Evolutionary conservation across 2,329 filamentous ascomycete species (phyloP).

Genomic region (Neonectria magnoliae): DNA sequence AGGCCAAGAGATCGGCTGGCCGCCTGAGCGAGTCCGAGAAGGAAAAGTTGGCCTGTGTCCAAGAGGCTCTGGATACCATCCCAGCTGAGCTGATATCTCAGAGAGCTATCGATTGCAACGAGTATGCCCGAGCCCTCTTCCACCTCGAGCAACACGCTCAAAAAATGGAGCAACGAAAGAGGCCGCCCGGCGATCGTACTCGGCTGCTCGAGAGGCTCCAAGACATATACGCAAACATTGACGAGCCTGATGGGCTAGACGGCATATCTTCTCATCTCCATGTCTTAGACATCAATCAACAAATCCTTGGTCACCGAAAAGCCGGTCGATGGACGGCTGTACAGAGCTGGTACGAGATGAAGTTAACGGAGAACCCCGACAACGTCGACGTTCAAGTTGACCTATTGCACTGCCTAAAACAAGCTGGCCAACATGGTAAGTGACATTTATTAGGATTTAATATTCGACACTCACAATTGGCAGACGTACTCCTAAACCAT

Average conservation of each 20-base stretch:
- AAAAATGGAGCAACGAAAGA: constrained; percentile 56
- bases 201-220: constrained; percentile 82
- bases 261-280: constrained; percentile 90
- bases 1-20: constrained; percentile 67
- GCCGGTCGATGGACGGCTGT: constrained; percentile 93
- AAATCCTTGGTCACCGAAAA: constrained; percentile 91
- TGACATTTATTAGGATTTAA: constrained; percentile 49
- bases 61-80: constrained; percentile 67
- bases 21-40: constrained; percentile 53
- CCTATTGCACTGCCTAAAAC: constrained; percentile 86
- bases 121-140: constrained; percentile 90
- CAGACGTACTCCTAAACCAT: constrained; percentile 87
- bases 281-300: constrained; percentile 90
- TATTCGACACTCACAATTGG: constrained; percentile 33
- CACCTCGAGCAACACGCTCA: constrained; percentile 92
- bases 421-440: constrained; percentile 93
- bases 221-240: constrained; percentile 95
- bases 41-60: constrained; percentile 60
- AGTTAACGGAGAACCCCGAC: constrained; percentile 80
- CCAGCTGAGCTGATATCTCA: constrained; percentile 79
- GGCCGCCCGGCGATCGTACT: constrained; percentile 64
- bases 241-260: constrained; percentile 96
- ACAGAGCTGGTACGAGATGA: constrained; percentile 97
- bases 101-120: constrained; percentile 91
- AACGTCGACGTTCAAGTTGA: constrained; percentile 83